Evolutionary conservation across 1,284 basidiomycete species (phyloP).

Genomic region (Pterulicium gracile): DNA sequence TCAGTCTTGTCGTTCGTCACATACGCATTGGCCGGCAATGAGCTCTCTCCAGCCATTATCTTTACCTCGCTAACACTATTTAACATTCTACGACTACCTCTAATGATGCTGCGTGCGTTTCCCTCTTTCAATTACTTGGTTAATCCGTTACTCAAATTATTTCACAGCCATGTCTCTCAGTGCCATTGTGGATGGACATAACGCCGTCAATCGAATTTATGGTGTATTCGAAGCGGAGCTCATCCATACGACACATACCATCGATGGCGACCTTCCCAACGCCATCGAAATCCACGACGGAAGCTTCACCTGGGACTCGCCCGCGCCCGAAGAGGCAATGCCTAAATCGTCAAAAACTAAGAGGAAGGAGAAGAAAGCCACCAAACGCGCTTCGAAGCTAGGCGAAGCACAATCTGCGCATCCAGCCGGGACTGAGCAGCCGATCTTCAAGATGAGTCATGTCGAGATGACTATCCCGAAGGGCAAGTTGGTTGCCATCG

Average conservation of each 20-base stretch:
- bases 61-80: constrained; percentile 82
- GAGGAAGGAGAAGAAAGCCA: constrained; percentile 9
- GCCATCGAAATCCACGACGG: constrained; percentile 61
- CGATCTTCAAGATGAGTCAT: constrained; percentile 46
- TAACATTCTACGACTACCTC: constrained; percentile 61
- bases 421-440: constrained; percentile 23
- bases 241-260: constrained; percentile 46
- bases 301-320: constrained; percentile 79
- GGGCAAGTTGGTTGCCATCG: constrained; percentile 71
- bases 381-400: constrained; percentile 3
- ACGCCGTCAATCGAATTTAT: constrained; percentile 60
- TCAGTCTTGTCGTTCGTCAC: constrained; percentile 82
- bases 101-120: constrained; percentile 63
- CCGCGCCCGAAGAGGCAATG: constrained; percentile 39
- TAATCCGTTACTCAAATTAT: constrained; percentile 1
- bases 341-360: constrained; percentile 18
- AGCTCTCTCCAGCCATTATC: constrained; percentile 57
- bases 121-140: background rate
- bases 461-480: constrained; percentile 57
- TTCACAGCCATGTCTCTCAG: constrained; percentile 60
- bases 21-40: constrained; percentile 63
- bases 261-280: constrained; percentile 40
- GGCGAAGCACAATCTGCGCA: constrained; percentile 4
- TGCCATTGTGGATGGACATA: constrained; percentile 69
- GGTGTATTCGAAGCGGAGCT: constrained; percentile 74